These are phyloP conservation scores for Mimosa bimucronata DNA, from an alignment of 306 rosid genomes.

Conservation along the genomic window DNA sequence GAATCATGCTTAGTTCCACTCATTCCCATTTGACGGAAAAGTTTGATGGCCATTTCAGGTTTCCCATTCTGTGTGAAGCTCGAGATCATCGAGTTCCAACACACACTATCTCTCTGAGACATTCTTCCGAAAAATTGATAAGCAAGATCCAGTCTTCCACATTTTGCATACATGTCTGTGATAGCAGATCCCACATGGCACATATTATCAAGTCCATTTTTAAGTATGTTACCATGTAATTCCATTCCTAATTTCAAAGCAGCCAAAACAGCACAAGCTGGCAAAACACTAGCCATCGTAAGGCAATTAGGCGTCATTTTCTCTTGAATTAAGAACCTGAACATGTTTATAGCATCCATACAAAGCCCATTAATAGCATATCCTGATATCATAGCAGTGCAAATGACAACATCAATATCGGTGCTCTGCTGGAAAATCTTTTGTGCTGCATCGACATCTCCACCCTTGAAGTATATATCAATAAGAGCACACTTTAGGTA, in stretches of 20 bases:
- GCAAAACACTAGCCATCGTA: conserved; percentile 72
- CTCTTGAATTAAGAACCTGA: conserved; percentile 64
- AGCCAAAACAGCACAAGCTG: conserved; percentile 72
- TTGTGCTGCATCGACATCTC: conserved; percentile 58
- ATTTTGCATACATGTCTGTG: conserved; percentile 81
- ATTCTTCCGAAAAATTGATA: conserved; percentile 52
- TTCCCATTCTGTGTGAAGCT: conserved; percentile 73
- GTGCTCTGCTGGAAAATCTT: conserved; percentile 54
- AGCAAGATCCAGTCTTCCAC: conserved; percentile 81
- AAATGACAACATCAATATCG: conserved; percentile 62
- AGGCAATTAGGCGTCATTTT: conserved; percentile 65
- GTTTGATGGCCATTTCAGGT: conserved; percentile 66
- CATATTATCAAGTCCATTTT: conserved; percentile 47
- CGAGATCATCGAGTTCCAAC: conserved; percentile 81
- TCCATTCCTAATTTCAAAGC: conserved; percentile 72
- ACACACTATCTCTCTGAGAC: conserved; percentile 69
- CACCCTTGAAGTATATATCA: conserved; percentile 63
- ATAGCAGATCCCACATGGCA: conserved; percentile 71
- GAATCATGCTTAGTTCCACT: conserved; percentile 57
- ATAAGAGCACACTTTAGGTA: conserved; percentile 72
- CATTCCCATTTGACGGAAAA: conserved; percentile 73
- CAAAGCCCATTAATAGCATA: conserved; percentile 61
- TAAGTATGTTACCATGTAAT: conserved; percentile 66
- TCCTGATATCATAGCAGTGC: conserved; percentile 82
- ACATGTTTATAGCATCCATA: conserved; percentile 59